Evolutionary conservation across 2,329 filamentous ascomycete species (phyloP).

Genomic region (Monosporascus ibericus): DNA sequence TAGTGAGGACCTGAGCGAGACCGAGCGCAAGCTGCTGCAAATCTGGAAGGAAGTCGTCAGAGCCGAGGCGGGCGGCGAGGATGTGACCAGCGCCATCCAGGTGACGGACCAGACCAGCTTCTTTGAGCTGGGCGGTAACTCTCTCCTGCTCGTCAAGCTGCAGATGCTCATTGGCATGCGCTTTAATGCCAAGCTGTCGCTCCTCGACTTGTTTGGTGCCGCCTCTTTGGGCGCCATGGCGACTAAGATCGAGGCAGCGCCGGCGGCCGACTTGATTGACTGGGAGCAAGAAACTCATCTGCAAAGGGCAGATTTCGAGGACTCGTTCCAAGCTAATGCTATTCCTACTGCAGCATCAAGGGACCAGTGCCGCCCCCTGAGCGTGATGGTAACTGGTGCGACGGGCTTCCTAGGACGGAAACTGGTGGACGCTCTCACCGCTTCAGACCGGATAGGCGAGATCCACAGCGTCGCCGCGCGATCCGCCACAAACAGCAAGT

Average conservation of each 20-base stretch:
- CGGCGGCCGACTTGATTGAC: slow-evolving; percentile 2
- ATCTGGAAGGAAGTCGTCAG: slow-evolving; percentile 3
- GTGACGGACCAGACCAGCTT: slow-evolving; percentile 4
- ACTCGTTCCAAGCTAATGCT: neutral
- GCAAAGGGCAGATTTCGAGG: neutral
- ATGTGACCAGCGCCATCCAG: neutral
- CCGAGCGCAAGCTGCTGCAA: neutral
- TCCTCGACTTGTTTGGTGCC: slow-evolving; percentile 5
- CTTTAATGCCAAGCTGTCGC: slow-evolving; percentile 1
- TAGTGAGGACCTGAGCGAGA: slow-evolving; percentile 3
- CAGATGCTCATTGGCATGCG: slow-evolving; percentile 2
- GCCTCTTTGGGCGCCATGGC: slow-evolving; percentile 4
- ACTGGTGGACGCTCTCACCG: slow-evolving; percentile 25
- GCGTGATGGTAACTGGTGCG: slow-evolving; percentile 24
- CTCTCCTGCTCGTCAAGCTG: slow-evolving; percentile 4
- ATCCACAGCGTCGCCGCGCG: slow-evolving; percentile 34
- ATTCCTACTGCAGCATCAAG: neutral
- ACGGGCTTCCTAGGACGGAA: slow-evolving; percentile 29
- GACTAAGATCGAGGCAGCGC: slow-evolving; percentile 1
- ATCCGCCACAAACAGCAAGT: slow-evolving; percentile 1
- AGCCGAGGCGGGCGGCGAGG: neutral
- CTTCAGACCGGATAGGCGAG: slow-evolving; percentile 17
- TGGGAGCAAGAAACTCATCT: slow-evolving; percentile 4
- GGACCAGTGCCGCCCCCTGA: slow-evolving; percentile 1
- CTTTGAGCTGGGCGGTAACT: slow-evolving; percentile 8